Evolutionary conservation across 2,329 filamentous ascomycete species (phyloP).

Genomic region (Ophiocordyceps camponoti-leonardi): DNA sequence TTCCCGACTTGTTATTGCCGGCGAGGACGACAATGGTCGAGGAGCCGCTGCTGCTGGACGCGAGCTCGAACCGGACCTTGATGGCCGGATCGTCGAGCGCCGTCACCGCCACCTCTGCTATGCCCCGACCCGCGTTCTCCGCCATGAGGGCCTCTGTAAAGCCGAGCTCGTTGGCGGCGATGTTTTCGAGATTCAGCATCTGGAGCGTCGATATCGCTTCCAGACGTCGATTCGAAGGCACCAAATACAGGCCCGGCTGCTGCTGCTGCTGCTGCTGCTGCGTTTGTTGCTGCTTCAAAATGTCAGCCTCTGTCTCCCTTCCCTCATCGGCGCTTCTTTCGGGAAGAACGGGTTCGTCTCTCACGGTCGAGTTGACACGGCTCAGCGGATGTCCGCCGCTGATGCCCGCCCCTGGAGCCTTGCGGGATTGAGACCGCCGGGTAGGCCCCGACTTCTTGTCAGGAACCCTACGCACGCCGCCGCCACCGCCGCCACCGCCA

Average conservation of each 20-base stretch:
- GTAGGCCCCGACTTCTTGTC: constrained; percentile 33
- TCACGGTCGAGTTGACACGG: constrained; percentile 30
- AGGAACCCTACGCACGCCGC: constrained; percentile 3
- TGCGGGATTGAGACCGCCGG: constrained; percentile 38
- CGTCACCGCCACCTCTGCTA: constrained; percentile 65
- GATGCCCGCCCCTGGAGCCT: constrained; percentile 24
- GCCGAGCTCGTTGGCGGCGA: constrained; percentile 73
- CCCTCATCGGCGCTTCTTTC: background rate
- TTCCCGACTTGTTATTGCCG: constrained; percentile 85
- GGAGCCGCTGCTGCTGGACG: constrained; percentile 17
- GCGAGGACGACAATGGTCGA: constrained; percentile 57
- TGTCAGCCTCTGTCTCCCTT: too few relatives aligned
- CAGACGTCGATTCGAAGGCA: constrained; percentile 37
- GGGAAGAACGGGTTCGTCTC: constrained; percentile 5
- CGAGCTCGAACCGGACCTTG: constrained; percentile 31
- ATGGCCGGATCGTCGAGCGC: constrained; percentile 47
- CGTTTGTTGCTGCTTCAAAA: constrained; percentile 12
- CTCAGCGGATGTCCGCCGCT: constrained; percentile 21
- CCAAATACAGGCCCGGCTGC: constrained; percentile 31
- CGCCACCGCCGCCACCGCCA: constrained; percentile 15
- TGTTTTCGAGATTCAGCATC: constrained; percentile 84
- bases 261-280: constrained; percentile 11
- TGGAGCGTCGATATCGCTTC: constrained; percentile 57
- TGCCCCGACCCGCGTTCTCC: constrained; percentile 77
- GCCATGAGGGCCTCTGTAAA: constrained; percentile 80